Evolutionary conservation across 2,329 filamentous ascomycete genomes (phyloP), one percentile per base, ranked within the genome.

Genomic region (Diaporthe citriasiana): DNA sequence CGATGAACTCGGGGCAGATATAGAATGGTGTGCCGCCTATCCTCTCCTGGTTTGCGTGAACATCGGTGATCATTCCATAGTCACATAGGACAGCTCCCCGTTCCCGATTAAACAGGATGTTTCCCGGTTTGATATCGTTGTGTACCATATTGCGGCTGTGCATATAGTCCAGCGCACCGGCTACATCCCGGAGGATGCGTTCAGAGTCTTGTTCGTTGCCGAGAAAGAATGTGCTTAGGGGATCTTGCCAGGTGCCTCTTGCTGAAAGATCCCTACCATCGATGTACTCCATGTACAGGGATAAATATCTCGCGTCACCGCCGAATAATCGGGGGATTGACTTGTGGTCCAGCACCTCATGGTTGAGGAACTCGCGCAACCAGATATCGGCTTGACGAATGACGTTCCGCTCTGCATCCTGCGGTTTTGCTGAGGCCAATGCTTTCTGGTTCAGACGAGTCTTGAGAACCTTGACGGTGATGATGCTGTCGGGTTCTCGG

Each of bases 121-220:
- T 91, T 76, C 86, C 88, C 1, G 89, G 89, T 79, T 91, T 91
- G 81, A 91, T 89, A 79, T 91, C 89, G 80, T 91, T 91, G 81
- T 91, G 89, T 17, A 90, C 87, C 30, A 88, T 82, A 71, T 84
- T 83, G 72, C 86, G 85, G 65, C 83, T 82, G 80, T 91, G 89
- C 45, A 91, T 84, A 79, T 91, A 91, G 79, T 86, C 83, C 56
- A 91, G 82, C 2, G 89, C 89, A 75, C 85, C 83, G 27, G 87
- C 81, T 69, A 90, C 89, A 78, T 91, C 89, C 38, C 83, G 84
- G 40, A 91, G 78, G 65, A 91, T 90, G 25, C 87, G 86, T 70
- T 83, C 68, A 9, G 87, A 88, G 73, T 91, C 89, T 7, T 81
- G 79, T 9, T 85, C 84, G 60, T 80, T 82, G 56, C 89, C 89